Base-by-base conservation (phyloP, 331 rosid species). In the Pyracantha coccinea region DNA sequence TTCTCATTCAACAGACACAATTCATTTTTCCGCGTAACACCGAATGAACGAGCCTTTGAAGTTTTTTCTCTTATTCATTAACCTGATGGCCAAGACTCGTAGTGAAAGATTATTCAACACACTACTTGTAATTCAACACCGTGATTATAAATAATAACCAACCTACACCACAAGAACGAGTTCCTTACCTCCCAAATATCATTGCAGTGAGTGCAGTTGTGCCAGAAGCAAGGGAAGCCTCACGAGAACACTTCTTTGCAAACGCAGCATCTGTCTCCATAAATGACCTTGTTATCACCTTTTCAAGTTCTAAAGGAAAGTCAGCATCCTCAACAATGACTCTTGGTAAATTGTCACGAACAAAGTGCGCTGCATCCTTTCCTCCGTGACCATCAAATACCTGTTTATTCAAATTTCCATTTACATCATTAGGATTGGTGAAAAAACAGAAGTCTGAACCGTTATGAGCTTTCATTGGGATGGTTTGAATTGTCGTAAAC, bases 361-460 rank as follows among this genome's bases (percentile, higher is more conserved):
- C 99, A 71, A 88, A 92, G 64, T 91, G 87, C 0, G 99, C 97
- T 10, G 97, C 97, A 29, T 76, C 84, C 71, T 91, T 82, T 66
- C 99, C 99, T 53, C 90, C 99, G 55, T 94, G 97, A 19, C 97
- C 97, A 74, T 94, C 99, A 75, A 94, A 94, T 55, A 94, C 95
- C 99, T 92, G 75, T 76, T 57, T 29, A 33, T 73, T 66, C 41
- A 82, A 72, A 69, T 73, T 70, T 16, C 59, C 61, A 62, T 62
- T 71, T 9, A 24, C 74, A 63, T 53, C 24, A 31, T 83, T 24
- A 82, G 55, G 27, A 62, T 41, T 12, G 20, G 25, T 10, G 25
- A 6, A 53, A 70, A 53, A 23, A 9, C 55, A 31, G 29, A 6
- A 54, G 5, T 44, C 23, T 8, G 7, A 20, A 4, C 24, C 12